Percentiles rank a stretch among this genome's conserved stretches.
phyloP scores from a whole-genome alignment of 2,329 filamentous ascomycete genomes.

The Tolypocladium paradoxum region DNA sequence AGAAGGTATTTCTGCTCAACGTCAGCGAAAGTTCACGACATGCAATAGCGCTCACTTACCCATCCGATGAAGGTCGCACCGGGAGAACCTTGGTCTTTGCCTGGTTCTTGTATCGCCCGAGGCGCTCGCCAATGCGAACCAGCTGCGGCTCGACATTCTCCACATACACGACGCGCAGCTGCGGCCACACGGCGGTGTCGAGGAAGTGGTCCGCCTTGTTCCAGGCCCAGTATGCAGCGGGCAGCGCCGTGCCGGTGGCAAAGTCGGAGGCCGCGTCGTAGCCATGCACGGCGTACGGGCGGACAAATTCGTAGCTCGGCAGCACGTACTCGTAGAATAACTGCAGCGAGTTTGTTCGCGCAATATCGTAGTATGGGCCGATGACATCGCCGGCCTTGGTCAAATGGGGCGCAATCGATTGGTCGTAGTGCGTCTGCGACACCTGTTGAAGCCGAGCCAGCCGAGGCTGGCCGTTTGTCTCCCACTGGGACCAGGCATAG shows the following conservation, averaged over 20 bases:
- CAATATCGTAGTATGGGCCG: slow-evolving; percentile 62
- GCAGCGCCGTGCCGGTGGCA: slow-evolving; percentile 58
- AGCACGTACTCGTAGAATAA: slow-evolving; percentile 63
- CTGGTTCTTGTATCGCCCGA: slow-evolving; percentile 58
- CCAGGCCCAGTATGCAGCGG: slow-evolving; percentile 61
- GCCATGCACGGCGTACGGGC: slow-evolving; percentile 61
- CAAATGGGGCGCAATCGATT: slow-evolving; percentile 64
- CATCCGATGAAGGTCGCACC: slow-evolving; percentile 1
- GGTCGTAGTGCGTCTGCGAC: slow-evolving; percentile 56
- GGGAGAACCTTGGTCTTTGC: slow-evolving; percentile 19
- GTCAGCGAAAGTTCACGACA: not conserved
- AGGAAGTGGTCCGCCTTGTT: slow-evolving; percentile 60
- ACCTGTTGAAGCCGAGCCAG: slow-evolving; percentile 53
- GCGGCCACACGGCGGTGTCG: slow-evolving; percentile 69
- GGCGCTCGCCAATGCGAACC: slow-evolving; percentile 78
- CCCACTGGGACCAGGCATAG: slow-evolving; percentile 65
- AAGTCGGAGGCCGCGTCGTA: slow-evolving; percentile 60
- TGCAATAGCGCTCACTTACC: not conserved
- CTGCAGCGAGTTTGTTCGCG: slow-evolving; percentile 50
- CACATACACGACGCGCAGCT: slow-evolving; percentile 67
- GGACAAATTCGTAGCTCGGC: slow-evolving; percentile 63
- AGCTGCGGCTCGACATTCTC: slow-evolving; percentile 95
- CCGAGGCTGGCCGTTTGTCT: slow-evolving; percentile 65
- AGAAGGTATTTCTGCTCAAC: not conserved
- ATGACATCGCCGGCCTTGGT: slow-evolving; percentile 45